Conservation (phyloP, 306 rosid genomes). For the Betula pendula region DNA sequence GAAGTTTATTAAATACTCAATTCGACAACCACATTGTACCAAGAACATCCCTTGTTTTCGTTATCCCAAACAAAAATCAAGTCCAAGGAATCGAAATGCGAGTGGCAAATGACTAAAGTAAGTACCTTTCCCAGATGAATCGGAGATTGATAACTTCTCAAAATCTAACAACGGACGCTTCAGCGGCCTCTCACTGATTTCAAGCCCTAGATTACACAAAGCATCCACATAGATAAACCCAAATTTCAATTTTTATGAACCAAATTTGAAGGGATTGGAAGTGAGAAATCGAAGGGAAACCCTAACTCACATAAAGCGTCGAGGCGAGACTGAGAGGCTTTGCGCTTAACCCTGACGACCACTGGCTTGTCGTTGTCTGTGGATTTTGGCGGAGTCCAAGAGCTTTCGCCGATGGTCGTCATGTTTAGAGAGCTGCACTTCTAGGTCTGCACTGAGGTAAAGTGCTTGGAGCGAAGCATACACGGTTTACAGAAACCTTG, state of each 20-base stretch:
- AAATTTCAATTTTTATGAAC: background rate
- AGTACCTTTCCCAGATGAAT: slow-evolving; percentile 54
- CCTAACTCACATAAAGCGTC: slow-evolving; percentile 71
- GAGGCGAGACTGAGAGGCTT: slow-evolving; percentile 62
- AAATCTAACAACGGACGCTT: slow-evolving; percentile 85
- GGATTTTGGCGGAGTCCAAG: slow-evolving; percentile 40
- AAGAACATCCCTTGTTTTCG: background rate
- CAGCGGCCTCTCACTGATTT: slow-evolving; percentile 79
- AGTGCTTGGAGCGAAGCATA: background rate
- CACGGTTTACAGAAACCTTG: too few species aligned
- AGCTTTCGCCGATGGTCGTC: slow-evolving; percentile 58
- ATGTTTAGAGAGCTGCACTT: background rate
- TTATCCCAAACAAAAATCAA: background rate
- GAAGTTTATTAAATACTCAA: background rate
- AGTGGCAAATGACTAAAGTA: slow-evolving; percentile 21
- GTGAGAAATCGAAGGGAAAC: background rate
- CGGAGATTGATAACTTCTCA: slow-evolving; percentile 57
- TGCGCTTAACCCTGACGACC: slow-evolving; percentile 87
- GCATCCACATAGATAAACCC: background rate
- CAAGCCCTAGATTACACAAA: slow-evolving; percentile 57
- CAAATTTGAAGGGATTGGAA: background rate
- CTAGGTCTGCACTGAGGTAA: background rate
- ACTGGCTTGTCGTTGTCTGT: slow-evolving; percentile 53
- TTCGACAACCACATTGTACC: background rate
- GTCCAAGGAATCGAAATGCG: slow-evolving; percentile 3